Percentiles rank a stretch among this genome's conserved stretches.
Evolutionary conservation across 2,329 filamentous ascomycete species (phyloP).

Genomic region (Xylariaceae sp.): DNA sequence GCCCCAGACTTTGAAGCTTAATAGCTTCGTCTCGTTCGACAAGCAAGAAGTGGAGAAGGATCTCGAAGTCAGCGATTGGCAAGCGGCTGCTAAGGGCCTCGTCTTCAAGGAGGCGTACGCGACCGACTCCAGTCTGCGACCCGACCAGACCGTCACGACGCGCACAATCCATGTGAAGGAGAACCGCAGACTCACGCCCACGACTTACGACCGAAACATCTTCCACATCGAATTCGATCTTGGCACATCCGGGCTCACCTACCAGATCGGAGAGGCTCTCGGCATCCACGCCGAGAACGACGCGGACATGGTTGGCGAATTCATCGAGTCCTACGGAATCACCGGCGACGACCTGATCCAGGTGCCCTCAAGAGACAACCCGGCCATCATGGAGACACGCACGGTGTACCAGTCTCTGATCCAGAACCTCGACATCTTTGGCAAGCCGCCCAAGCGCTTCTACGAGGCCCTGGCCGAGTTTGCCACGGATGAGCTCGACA

Average conservation of each 20-base stretch:
- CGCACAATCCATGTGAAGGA: slow-evolving; percentile 86
- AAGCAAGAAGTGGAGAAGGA: slow-evolving; percentile 66
- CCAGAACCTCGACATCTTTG: slow-evolving; percentile 94
- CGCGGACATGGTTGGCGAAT: slow-evolving; percentile 65
- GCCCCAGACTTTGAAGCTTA: slow-evolving; percentile 60
- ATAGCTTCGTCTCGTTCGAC: slow-evolving; percentile 75
- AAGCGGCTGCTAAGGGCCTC: slow-evolving; percentile 77
- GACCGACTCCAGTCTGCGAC: slow-evolving; percentile 65
- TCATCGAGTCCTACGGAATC: slow-evolving; percentile 86
- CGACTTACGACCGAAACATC: slow-evolving; percentile 92
- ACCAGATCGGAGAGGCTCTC: slow-evolving; percentile 94
- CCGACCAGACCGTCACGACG: slow-evolving; percentile 80
- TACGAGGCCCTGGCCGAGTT: slow-evolving; percentile 89
- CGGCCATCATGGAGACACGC: slow-evolving; percentile 68
- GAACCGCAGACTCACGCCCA: slow-evolving; percentile 84
- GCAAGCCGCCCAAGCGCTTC: slow-evolving; percentile 94
- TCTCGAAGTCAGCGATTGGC: slow-evolving; percentile 64
- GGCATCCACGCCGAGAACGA: slow-evolving; percentile 96
- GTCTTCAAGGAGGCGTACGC: slow-evolving; percentile 92
- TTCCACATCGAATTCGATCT: slow-evolving; percentile 99
- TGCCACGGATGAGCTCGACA: slow-evolving; percentile 74
- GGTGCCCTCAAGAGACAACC: slow-evolving; percentile 77
- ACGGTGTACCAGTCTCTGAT: slow-evolving; percentile 87
- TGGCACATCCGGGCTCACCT: slow-evolving; percentile 81
- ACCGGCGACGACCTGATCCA: slow-evolving; percentile 80